These are phyloP conservation scores for Solanum microdontum DNA, from an alignment of 257 asterid genomes.

Conservation along the genomic window DNA sequence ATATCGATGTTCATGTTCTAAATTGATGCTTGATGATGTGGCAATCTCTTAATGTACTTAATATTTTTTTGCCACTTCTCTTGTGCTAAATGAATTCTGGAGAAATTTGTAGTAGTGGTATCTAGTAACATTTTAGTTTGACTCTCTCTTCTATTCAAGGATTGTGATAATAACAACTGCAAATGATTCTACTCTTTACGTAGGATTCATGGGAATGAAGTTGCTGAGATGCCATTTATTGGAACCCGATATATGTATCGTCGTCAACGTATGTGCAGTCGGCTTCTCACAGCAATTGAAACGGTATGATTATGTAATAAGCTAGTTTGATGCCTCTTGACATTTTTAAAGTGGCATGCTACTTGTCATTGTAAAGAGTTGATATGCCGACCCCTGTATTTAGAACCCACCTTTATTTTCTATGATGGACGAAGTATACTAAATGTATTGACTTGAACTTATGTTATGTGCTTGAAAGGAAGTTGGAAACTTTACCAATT, in stretches of 20 bases:
- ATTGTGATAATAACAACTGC: background rate
- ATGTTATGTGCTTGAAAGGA: background rate
- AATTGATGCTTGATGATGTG: background rate
- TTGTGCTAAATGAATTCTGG: background rate
- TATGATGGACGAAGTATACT: background rate
- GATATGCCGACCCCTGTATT: background rate
- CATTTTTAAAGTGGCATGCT: background rate
- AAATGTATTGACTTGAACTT: background rate
- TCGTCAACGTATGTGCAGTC: slow-evolving; percentile 89
- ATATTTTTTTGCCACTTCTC: background rate
- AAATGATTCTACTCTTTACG: slow-evolving; percentile 1
- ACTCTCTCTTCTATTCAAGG: background rate
- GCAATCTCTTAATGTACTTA: background rate
- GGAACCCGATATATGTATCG: slow-evolving; percentile 71
- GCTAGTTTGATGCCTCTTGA: slow-evolving; percentile 26
- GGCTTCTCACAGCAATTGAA: slow-evolving; percentile 64
- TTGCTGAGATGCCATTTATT: slow-evolving; percentile 98
- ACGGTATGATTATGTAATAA: slow-evolving; percentile 43
- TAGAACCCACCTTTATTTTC: background rate
- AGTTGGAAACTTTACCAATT: background rate
- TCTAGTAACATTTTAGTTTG: background rate
- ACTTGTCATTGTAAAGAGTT: background rate
- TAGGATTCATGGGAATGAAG: slow-evolving; percentile 73
- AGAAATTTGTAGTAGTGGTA: background rate
- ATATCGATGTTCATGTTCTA: background rate